These are phyloP conservation scores for Striga asiatica DNA, from an alignment of 257 asterid genomes.

Conservation along the genomic window DNA sequence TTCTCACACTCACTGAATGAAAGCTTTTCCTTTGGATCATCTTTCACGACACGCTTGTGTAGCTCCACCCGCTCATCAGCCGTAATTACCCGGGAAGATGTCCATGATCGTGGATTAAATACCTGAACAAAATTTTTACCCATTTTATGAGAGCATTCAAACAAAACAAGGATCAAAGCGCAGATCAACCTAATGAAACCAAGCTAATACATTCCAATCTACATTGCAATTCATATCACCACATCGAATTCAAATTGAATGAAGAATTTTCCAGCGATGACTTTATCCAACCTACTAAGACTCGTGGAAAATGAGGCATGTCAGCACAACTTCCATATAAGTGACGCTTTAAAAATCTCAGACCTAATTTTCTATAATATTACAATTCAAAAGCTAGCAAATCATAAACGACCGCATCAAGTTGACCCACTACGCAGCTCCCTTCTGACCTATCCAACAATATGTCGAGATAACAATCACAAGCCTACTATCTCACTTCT, in stretches of 20 bases:
- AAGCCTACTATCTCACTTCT: not conserved
- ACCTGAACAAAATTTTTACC: slow-evolving; percentile 34
- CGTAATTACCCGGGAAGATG: slow-evolving; percentile 57
- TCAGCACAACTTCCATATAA: slow-evolving; percentile 1
- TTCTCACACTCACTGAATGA: slow-evolving; percentile 56
- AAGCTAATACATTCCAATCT: not conserved
- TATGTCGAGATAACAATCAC: slow-evolving; percentile 7
- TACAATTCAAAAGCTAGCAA: not conserved
- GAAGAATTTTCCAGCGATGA: slow-evolving; percentile 5
- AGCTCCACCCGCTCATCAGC: slow-evolving; percentile 71
- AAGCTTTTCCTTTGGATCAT: slow-evolving; percentile 52
- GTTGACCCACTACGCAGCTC: too few species aligned
- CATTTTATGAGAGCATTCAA: slow-evolving; percentile 8
- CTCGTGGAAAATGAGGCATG: too few species aligned
- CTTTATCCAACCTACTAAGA: slow-evolving; percentile 1
- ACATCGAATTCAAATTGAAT: slow-evolving; percentile 4
- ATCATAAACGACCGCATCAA: slow-evolving; percentile 3
- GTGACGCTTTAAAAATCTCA: slow-evolving; percentile 8
- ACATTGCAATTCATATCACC: slow-evolving; percentile 9
- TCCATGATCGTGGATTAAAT: slow-evolving; percentile 66
- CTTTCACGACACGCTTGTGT: slow-evolving; percentile 41
- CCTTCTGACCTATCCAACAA: not conserved
- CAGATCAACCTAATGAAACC: slow-evolving; percentile 5
- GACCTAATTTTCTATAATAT: not conserved
- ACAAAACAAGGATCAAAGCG: not conserved